Base-by-base conservation (phyloP, 2,329 filamentous ascomycete genomes). In the Nothopassalora personata region DNA sequence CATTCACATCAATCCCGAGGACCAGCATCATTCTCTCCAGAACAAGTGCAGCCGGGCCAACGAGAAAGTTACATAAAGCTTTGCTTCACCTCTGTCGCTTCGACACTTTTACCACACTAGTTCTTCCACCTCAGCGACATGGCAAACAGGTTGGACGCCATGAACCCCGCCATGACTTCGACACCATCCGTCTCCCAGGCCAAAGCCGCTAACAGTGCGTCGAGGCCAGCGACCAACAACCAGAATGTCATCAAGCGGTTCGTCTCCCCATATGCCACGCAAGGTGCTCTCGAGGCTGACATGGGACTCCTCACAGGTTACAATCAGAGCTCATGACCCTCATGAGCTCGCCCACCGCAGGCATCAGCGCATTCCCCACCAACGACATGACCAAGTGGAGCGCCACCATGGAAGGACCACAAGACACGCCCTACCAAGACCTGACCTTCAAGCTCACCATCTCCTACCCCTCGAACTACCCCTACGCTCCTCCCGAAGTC, bases 241-340 rank as follows among this genome's bases (percentile, higher is more conserved):
- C 49, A 51, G 49, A 80, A 75, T 58, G 76, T 80, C 54, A 74
- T 79, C 50, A 78, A 79, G 68, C 76, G 78, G 78, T 80, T 73
- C 23, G 67, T 62, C 30, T 13, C 10, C 23, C 11, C 48, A 36
- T 50, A 28, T 18, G 6, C 27, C 11, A 43, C 53, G 48, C 60
- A 18, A 58, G 57, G 60, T 54, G 31, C n/a, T 49, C 13, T 27
- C 57, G 46, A 30, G 28, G n/a, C 58, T 60, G 45, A 58, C 31
- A 30, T 2, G 23, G 11, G 11, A 47, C 13, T 4, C 30, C 7
- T 33, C 30, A 33, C 71, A 97, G 94, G 70, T 83, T 99, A 58
- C 94, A 99, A 77, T 95, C 92, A 52, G 94, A 99, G 77, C 83
- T 99, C 67, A 97, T 99, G 93, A 88, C 94, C 75, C 86, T 99